Evolutionary conservation across 1,284 basidiomycete species (phyloP).

Genomic region (Moesziomyces antarcticus): DNA sequence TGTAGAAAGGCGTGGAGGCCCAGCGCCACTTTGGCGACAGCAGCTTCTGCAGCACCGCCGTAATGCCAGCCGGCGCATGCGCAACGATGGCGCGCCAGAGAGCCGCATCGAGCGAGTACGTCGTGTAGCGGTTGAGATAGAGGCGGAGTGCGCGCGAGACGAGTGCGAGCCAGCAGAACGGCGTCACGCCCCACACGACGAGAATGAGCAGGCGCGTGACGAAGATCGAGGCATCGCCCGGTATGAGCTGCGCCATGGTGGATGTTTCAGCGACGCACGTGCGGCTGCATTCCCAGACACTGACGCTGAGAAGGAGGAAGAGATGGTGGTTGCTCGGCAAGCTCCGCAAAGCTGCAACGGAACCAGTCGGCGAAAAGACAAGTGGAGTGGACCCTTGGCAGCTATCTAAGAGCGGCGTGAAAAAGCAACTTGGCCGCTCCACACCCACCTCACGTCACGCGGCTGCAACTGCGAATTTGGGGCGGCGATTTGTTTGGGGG

Average conservation of each 20-base stretch:
- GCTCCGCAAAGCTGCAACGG: background rate
- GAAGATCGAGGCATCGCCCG: conserved; percentile 48
- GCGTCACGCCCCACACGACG: conserved; percentile 54
- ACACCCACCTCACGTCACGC: too few species aligned
- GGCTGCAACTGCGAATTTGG: background rate
- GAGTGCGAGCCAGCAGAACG: conserved; percentile 52
- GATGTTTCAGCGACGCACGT: too few species aligned
- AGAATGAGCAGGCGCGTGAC: conserved; percentile 46
- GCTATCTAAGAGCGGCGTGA: too few species aligned
- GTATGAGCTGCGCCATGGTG: conserved; percentile 41
- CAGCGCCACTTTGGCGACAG: conserved; percentile 21
- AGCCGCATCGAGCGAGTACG: conserved; percentile 12
- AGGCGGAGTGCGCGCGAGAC: conserved; percentile 13
- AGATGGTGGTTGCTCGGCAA: conserved; percentile 1
- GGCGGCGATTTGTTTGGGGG: background rate
- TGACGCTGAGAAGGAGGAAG: background rate
- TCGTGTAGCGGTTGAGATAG: conserved; percentile 12
- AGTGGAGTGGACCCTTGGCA: background rate
- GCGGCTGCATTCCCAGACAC: background rate
- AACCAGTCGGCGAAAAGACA: background rate
- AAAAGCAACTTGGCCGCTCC: too few species aligned
- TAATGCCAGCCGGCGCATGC: conserved; percentile 8
- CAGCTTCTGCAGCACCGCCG: background rate
- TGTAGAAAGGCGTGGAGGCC: conserved; percentile 24
- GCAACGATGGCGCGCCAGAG: conserved; percentile 9